phyloP scores from a whole-genome alignment of 2,329 filamentous ascomycete genomes.

The Pseudocercospora musae region DNA sequence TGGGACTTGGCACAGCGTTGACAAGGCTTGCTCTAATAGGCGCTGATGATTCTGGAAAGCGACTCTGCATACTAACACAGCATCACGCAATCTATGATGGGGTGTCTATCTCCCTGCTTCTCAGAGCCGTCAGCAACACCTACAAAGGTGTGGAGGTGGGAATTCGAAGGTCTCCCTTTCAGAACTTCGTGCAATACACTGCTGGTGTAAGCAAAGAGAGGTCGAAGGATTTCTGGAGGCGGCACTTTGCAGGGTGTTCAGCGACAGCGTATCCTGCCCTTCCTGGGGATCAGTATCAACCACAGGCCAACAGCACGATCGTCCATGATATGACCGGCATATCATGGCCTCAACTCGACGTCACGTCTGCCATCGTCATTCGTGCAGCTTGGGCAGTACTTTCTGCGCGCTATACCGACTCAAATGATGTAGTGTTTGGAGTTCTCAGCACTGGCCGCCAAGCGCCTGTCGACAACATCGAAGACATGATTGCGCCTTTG shows the following conservation, averaged over 20 bases:
- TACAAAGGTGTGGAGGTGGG: not conserved
- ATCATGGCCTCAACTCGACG: conserved; percentile 13
- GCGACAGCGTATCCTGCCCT: conserved; percentile 34
- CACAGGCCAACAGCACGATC: conserved; percentile 26
- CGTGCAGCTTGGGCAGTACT: conserved; percentile 17
- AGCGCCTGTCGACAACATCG: not conserved
- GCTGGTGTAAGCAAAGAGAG: not conserved
- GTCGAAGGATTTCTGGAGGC: conserved; percentile 1
- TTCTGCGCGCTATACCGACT: conserved; percentile 2
- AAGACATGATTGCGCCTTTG: conserved; percentile 1
- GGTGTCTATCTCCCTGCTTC: conserved; percentile 15
- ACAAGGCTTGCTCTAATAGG: conserved; percentile 1
- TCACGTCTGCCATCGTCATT: conserved; percentile 9
- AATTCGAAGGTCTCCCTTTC: not conserved
- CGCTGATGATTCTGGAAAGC: not conserved
- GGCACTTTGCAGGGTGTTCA: conserved; percentile 20
- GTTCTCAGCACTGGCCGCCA: not conserved
- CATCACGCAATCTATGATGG: conserved; percentile 24
- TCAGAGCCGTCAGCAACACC: not conserved
- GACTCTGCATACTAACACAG: conserved; percentile 11
- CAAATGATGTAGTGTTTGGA: conserved; percentile 11
- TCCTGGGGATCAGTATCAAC: conserved; percentile 23
- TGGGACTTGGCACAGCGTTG: conserved; percentile 5
- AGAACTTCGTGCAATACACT: not conserved
- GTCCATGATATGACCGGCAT: conserved; percentile 21